Evolutionary conservation across 148 eudicot species (phyloP).

Genomic region (Vaccinium corymbosum): DNA sequence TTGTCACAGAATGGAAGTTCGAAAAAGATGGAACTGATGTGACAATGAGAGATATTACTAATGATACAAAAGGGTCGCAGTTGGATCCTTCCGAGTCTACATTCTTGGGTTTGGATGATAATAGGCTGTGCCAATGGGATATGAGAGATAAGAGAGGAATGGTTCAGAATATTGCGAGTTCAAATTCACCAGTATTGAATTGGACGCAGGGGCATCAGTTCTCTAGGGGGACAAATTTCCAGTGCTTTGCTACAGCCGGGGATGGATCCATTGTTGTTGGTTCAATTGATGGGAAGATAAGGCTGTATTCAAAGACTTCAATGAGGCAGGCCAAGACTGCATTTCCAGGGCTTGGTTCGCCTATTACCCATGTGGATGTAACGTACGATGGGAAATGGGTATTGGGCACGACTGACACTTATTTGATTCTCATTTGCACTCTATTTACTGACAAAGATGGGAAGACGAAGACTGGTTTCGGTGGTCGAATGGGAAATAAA

Average conservation of each 20-base stretch:
- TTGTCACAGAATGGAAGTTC: conserved; percentile 91
- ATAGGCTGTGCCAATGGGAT: conserved; percentile 89
- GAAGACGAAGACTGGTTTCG: conserved; percentile 77
- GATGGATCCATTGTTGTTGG: conserved; percentile 98
- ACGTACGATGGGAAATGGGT: conserved; percentile 99
- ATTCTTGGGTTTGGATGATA: conserved; percentile 92
- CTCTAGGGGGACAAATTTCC: conserved; percentile 84
- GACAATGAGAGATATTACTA: conserved; percentile 84
- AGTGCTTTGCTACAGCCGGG: conserved; percentile 92
- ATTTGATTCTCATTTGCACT: conserved; percentile 85
- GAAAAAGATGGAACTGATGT: conserved; percentile 83
- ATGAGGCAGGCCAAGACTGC: conserved; percentile 99
- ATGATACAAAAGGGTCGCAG: conserved; percentile 77
- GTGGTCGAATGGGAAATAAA: conserved; percentile 84
- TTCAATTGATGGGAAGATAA: conserved; percentile 91
- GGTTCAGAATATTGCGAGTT: conserved; percentile 55
- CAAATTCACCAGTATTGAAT: conserved; percentile 64
- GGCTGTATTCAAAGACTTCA: conserved; percentile 80
- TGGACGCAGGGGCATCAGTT: conserved; percentile 97
- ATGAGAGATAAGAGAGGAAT: conserved; percentile 81
- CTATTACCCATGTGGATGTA: conserved; percentile 89
- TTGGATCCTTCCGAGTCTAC: conserved; percentile 88
- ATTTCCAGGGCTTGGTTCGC: conserved; percentile 91
- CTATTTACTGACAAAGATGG: conserved; percentile 92
- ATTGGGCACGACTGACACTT: conserved; percentile 84